Base-by-base conservation (phyloP, 2,329 filamentous ascomycete species). In the Fusarium ramigenum region DNA sequence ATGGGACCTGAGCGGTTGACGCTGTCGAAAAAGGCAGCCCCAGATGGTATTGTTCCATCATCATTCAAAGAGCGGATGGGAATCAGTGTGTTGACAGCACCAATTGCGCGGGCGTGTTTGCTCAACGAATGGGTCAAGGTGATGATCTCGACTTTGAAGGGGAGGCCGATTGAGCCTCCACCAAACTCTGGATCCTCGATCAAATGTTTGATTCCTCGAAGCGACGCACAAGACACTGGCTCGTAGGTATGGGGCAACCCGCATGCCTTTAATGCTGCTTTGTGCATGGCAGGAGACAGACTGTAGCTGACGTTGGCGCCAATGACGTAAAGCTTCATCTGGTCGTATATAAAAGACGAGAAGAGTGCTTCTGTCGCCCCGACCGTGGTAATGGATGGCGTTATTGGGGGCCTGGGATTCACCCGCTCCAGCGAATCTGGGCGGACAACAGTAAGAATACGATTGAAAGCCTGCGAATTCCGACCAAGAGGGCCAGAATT, bases 251-350 rank as follows among this genome's bases (percentile, higher is more conserved):
- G 93, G 1, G 89, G 90, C 79, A 95, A 89, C 0, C 92, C 93
- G 72, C 90, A 92, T 2, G 87, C 87, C 59, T 86, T 84, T 65
- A 93, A 90, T 1, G 92, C 93, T 10, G 91, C 86, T 61, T 91
- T 93, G 79, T 95, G 93, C 92, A 95, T 95, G 11, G 91, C 90
- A 2, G 93, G 93, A 1, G 93, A 94, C 63, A 95, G 80, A 78
- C 91, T 94, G 82, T 93, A 93, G 56, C 87, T 88, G 15, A 93
- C 89, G 62, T 91, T 91, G 61, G 89, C 90, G n/a, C 93, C 93
- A 57, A 94, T 89, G 39, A 95, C 91, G 74, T 92, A 93, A 61
- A 93, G 90, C 56, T 91, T 89, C 85, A 95, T 90, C 0, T 90
- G 86, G 44, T 94, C 91, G 58, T 90, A 88, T 3, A 92, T 85